Evolutionary conservation across 108 stramenopile genomes (phyloP).

Genomic region (Aurantiochytrium sp.): DNA sequence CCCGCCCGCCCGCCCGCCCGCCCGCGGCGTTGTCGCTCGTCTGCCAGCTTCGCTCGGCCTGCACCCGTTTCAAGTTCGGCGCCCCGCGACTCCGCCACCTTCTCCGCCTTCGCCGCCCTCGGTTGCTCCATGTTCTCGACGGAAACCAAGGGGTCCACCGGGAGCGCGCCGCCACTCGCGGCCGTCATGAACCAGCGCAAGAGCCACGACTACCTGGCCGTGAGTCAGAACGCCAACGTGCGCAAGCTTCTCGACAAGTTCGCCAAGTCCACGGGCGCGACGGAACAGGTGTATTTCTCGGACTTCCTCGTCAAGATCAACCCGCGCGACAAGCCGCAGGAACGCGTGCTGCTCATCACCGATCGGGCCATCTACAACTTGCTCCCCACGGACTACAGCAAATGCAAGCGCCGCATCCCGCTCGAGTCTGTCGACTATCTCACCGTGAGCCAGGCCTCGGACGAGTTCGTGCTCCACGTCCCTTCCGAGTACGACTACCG

Average conservation of each 20-base stretch:
- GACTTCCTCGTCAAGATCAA: conserved; percentile 35
- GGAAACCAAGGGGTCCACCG: background rate
- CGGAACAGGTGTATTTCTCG: background rate
- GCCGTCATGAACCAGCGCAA: background rate
- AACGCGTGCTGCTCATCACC: conserved; percentile 33
- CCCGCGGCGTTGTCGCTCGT: too few species aligned
- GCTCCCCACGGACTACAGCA: conserved; percentile 1
- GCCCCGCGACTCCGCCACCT: too few species aligned
- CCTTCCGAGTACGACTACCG: conserved; percentile 39
- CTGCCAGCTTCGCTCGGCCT: too few species aligned
- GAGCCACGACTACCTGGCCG: background rate
- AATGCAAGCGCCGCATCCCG: conserved; percentile 35
- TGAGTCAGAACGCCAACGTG: background rate
- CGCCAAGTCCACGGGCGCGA: background rate
- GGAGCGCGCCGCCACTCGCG: background rate
- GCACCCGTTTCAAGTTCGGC: too few species aligned
- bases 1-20: too few species aligned
- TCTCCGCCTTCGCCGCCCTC: too few species aligned
- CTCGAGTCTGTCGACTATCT: background rate
- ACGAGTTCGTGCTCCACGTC: conserved; percentile 37
- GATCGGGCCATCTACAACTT: conserved; percentile 32
- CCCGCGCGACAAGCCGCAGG: conserved; percentile 35
- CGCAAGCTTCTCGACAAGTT: conserved; percentile 24
- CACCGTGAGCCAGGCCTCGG: conserved; percentile 13
- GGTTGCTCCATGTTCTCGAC: background rate